These are phyloP conservation scores for Polychaeton citri DNA, from an alignment of 2,329 filamentous ascomycete genomes.

Conservation along the genomic window DNA sequence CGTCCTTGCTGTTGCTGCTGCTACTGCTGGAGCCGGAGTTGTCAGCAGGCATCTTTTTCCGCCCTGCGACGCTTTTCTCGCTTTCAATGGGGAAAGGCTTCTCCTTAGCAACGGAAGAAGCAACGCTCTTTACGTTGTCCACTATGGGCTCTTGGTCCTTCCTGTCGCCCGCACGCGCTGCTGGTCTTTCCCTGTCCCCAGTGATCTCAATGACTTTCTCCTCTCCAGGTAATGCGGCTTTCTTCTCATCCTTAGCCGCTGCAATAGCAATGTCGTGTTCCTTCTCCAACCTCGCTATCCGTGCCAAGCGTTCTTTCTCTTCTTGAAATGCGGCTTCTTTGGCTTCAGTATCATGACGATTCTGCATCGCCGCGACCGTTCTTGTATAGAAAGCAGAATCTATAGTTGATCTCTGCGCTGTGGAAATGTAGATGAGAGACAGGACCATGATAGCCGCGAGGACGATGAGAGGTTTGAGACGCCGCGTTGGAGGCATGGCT, in stretches of 20 bases:
- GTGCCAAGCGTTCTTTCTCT: constrained; percentile 13
- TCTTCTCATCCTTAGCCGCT: constrained; percentile 4
- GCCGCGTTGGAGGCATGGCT: constrained; percentile 55
- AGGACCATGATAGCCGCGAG: constrained; percentile 52
- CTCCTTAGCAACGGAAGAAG: constrained; percentile 4
- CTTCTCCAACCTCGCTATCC: constrained; percentile 17
- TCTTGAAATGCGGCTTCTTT: constrained; percentile 3
- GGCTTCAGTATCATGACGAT: constrained; percentile 24
- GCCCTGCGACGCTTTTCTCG: constrained; percentile 40
- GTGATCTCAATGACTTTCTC: constrained; percentile 4
- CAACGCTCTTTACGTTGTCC: constrained; percentile 37
- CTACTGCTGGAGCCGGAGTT: not conserved
- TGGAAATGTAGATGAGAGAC: constrained; percentile 59
- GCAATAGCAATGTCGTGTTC: constrained; percentile 16
- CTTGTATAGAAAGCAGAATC: constrained; percentile 44
- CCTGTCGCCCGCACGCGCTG: constrained; percentile 38
- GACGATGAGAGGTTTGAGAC: constrained; percentile 54
- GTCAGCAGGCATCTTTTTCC: constrained; percentile 31
- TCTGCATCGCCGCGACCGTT: constrained; percentile 41
- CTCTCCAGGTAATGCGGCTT: constrained; percentile 4
- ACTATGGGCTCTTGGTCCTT: constrained; percentile 55
- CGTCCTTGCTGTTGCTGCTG: constrained; percentile 14
- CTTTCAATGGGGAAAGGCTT: constrained; percentile 17
- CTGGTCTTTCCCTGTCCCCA: constrained; percentile 29
- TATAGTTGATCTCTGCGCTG: constrained; percentile 40